These are phyloP conservation scores for Trifolium dubium DNA, from an alignment of 306 rosid species.

Conservation along the genomic window DNA sequence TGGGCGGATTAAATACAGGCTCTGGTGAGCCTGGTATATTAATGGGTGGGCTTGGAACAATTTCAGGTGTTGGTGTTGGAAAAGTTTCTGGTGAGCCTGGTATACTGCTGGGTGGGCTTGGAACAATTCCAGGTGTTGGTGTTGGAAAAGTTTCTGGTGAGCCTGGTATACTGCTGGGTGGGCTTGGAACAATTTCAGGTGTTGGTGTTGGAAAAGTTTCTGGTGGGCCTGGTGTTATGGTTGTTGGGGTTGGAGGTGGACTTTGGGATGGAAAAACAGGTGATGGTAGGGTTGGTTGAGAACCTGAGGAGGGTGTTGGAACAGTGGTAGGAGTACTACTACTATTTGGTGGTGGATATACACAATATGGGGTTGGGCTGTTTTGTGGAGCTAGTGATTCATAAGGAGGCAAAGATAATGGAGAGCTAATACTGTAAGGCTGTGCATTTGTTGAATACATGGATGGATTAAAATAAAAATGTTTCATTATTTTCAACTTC, in stretches of 20 bases:
- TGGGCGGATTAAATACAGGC: conserved; percentile 47
- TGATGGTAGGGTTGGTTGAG: conserved; percentile 47
- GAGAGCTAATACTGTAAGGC: conserved; percentile 73
- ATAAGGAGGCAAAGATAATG: conserved; percentile 74
- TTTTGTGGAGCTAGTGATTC: conserved; percentile 76
- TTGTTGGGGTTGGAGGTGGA: conserved; percentile 55
- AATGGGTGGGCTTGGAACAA: conserved; percentile 42
- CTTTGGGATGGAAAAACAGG: conserved; percentile 56
- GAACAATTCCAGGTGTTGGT: conserved; percentile 42
- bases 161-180: conserved; percentile 41
- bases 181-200: conserved; percentile 42
- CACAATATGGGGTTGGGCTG: conserved; percentile 61
- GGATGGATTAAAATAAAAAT: conserved; percentile 51
- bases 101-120: conserved; percentile 39
- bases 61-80: conserved; percentile 45
- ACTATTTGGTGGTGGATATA: conserved; percentile 63
- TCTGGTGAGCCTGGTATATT: conserved; percentile 46
- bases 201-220: conserved; percentile 38
- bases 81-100: not conserved
- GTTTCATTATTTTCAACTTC: conserved; percentile 55
- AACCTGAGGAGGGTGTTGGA: conserved; percentile 46
- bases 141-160: conserved; percentile 44
- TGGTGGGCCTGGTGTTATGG: not conserved
- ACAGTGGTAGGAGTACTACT: conserved; percentile 47
- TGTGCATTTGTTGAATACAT: conserved; percentile 55